Conservation (phyloP, 208 protist genomes). For the Leishmania mexicana region DNA sequence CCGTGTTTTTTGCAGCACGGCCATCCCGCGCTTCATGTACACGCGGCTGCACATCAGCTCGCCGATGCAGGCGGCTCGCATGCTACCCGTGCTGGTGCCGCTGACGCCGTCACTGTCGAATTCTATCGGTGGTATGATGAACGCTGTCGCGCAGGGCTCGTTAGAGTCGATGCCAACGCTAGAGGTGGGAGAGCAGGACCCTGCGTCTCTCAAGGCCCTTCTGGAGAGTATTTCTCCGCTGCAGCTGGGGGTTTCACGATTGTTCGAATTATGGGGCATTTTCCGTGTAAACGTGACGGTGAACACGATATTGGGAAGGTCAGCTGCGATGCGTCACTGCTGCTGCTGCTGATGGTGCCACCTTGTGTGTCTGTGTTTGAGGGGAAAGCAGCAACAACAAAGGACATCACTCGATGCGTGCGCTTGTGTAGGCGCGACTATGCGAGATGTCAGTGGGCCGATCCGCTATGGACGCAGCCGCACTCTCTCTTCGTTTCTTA, state of each 20-base stretch:
- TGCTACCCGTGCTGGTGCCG: conserved; percentile 66
- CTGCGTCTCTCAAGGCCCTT: conserved; percentile 43
- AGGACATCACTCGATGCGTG: neutral
- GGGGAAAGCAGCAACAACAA: too few species aligned
- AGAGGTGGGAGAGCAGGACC: conserved; percentile 38
- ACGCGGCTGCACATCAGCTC: conserved; percentile 70
- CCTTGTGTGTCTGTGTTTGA: neutral
- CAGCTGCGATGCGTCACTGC: neutral
- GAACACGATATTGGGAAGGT: conserved; percentile 10
- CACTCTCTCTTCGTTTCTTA: neutral
- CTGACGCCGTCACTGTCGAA: conserved; percentile 31
- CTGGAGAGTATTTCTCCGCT: conserved; percentile 53
- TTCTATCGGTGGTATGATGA: conserved; percentile 22
- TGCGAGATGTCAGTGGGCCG: neutral
- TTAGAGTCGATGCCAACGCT: conserved; percentile 28
- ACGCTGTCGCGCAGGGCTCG: conserved; percentile 8
- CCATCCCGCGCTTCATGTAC: conserved; percentile 80
- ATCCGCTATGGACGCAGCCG: neutral
- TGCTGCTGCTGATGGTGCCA: neutral
- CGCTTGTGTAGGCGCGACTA: neutral
- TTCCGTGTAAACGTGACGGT: conserved; percentile 43
- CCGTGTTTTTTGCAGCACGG: conserved; percentile 71
- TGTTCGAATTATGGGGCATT: conserved; percentile 90
- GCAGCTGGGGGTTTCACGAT: conserved; percentile 59
- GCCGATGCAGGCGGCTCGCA: conserved; percentile 55